phyloP scores from a whole-genome alignment of 2,329 filamentous ascomycete species.

The Didymella lethalis region DNA sequence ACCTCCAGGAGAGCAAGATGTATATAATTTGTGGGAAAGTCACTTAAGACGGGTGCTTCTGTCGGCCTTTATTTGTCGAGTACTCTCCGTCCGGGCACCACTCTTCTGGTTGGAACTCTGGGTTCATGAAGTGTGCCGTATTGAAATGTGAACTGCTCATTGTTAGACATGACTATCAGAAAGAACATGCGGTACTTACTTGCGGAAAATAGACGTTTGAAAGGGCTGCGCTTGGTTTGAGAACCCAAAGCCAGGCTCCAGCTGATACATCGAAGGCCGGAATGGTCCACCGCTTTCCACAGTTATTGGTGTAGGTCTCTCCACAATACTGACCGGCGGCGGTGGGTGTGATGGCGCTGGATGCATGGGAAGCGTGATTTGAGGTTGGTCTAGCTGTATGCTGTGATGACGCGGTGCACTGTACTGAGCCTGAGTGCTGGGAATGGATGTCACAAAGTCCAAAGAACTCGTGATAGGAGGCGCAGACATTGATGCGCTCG shows the following conservation, averaged over 20 bases:
- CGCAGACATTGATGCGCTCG: slow-evolving; percentile 39
- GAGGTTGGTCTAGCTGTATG: slow-evolving; percentile 45
- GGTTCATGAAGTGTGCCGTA: slow-evolving; percentile 61
- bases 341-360: slow-evolving; percentile 35
- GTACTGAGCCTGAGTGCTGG: slow-evolving; percentile 40
- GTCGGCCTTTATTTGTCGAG: slow-evolving; percentile 48
- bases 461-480: slow-evolving; percentile 41
- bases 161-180: slow-evolving; percentile 23
- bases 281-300: slow-evolving; percentile 53
- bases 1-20: slow-evolving; percentile 38
- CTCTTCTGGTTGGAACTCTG: slow-evolving; percentile 62
- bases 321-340: slow-evolving; percentile 43
- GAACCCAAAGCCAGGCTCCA: slow-evolving; percentile 53
- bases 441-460: slow-evolving; percentile 45
- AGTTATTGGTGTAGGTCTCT: slow-evolving; percentile 38
- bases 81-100: slow-evolving; percentile 60
- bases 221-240: slow-evolving; percentile 52
- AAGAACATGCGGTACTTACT: slow-evolving; percentile 45
- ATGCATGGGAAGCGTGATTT: slow-evolving; percentile 45
- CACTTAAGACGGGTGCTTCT: slow-evolving; percentile 47
- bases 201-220: slow-evolving; percentile 60
- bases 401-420: slow-evolving; percentile 37
- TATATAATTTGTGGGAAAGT: slow-evolving; percentile 25
- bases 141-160: slow-evolving; percentile 58
- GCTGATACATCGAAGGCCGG: slow-evolving; percentile 56